Evolutionary conservation across 257 asterid species (phyloP), one percentile per base, ranked within the genome.

Genomic region (Verbena officinalis): DNA sequence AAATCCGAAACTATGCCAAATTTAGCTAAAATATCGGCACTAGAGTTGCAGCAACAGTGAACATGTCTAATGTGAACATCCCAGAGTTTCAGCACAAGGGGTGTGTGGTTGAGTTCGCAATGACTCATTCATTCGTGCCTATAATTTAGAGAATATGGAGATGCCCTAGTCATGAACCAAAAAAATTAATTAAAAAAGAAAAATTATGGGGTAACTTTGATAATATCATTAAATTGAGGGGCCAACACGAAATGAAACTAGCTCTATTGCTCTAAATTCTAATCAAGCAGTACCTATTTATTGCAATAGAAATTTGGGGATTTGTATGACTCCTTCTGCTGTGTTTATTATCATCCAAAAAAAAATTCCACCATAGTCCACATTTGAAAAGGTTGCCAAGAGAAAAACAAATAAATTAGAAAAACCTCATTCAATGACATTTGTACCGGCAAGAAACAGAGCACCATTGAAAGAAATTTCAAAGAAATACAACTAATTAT

Each of bases 261-360:
- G 58, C 46, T 31, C 19, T 23, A 33, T 56, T 27, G 33, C 5
- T 27, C 33, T 27, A 27, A 27, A 44, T 27, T 27, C 33, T 27
- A 27, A 27, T 46, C 40, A 57, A 46, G 38, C 24, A 43, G 7
- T 19, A 45, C 43, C 58, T 44, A 44, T 44, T 44, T 44, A n/a
- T 44, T 44, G 10, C 21, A 14, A 4, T 67, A 21, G 56, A 30
- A 45, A 42, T 16, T 17, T 40, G 5, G 11, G 22, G 52, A 62
- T 64, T 72, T 27, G 20, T 21, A 69, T 59, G 81, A 44, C 54
- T 21, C 62, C n/a, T 2, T 27, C 33, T 16, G 43, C 24, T 38
- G 16, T 61, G 50, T 67, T 67, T 38, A 72, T 67, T 73, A 71
- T 72, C 33, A 27, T 27, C 79, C 74, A 62, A 64, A 58, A 74